These are phyloP conservation scores for Mycogone perniciosa DNA, from an alignment of 2,329 filamentous ascomycete genomes.

Conservation along the genomic window DNA sequence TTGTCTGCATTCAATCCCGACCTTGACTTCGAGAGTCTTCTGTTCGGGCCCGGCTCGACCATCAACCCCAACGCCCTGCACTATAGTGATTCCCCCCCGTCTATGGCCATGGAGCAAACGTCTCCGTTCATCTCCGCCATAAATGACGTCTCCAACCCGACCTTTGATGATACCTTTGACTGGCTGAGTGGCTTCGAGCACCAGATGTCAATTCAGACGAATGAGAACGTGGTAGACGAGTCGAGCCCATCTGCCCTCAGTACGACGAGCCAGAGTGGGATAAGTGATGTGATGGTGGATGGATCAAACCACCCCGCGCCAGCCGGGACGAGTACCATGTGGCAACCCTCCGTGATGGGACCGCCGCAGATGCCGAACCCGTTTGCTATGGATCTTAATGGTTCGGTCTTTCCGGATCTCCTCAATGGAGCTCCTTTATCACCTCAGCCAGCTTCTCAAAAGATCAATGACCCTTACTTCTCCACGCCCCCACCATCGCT, in stretches of 20 bases:
- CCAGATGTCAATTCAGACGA: constrained; percentile 62
- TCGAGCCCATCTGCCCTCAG: constrained; percentile 96
- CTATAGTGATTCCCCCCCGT: constrained; percentile 71
- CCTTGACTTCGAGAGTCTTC: constrained; percentile 39
- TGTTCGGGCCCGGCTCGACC: constrained; percentile 62
- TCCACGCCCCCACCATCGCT: constrained; percentile 70
- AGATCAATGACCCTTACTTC: constrained; percentile 68
- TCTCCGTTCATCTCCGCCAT: constrained; percentile 55
- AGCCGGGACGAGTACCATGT: constrained; percentile 53
- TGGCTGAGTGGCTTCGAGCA: constrained; percentile 79
- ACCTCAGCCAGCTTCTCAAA: constrained; percentile 66
- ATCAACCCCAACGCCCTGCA: constrained; percentile 73
- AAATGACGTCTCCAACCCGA: constrained; percentile 51
- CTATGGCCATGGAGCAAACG: constrained; percentile 54
- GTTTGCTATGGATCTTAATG: constrained; percentile 69
- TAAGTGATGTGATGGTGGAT: constrained; percentile 88
- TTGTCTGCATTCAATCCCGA: constrained; percentile 57
- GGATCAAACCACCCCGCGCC: constrained; percentile 60
- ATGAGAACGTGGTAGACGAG: constrained; percentile 79
- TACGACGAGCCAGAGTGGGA: constrained; percentile 84
- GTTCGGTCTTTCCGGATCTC: constrained; percentile 71
- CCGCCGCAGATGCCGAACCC: constrained; percentile 62
- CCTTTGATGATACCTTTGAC: constrained; percentile 73
- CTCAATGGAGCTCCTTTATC: constrained; percentile 66
- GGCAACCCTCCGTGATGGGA: constrained; percentile 63